phyloP scores from a whole-genome alignment of 768 basidiomycete species.

The Rhodotorula kratochvilovae region DNA sequence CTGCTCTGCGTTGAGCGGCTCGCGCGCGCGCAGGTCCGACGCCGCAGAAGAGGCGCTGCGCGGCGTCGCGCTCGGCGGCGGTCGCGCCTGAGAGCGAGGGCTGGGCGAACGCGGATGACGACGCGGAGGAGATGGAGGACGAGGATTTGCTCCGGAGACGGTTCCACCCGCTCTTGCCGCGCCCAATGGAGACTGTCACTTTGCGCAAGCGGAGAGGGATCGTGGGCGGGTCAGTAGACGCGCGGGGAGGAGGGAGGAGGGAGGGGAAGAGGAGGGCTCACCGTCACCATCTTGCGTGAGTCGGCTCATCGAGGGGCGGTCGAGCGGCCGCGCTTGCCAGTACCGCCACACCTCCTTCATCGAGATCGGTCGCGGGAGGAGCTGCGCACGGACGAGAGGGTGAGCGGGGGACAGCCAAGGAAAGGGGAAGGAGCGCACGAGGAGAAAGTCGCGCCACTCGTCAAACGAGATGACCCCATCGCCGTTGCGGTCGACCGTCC shows the following conservation, averaged over 20 bases:
- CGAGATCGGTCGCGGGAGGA: constrained; percentile 38
- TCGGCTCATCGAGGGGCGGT: constrained; percentile 35
- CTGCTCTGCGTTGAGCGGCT: constrained; percentile 21
- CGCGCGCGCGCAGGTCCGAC: constrained; percentile 1
- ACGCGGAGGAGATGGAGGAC: background rate
- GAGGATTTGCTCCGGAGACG: constrained; percentile 15
- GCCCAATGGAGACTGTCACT: constrained; percentile 31
- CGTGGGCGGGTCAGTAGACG: background rate
- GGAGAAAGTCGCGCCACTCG: constrained; percentile 42
- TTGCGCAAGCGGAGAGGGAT: background rate
- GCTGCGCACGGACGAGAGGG: constrained; percentile 8
- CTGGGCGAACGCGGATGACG: background rate
- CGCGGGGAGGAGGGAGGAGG: background rate
- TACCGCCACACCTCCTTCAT: constrained; percentile 40
- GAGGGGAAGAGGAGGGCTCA: background rate
- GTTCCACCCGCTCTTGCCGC: constrained; percentile 34
- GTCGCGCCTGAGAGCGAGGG: too few species aligned
- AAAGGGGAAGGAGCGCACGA: constrained; percentile 3
- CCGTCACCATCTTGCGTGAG: constrained; percentile 43
- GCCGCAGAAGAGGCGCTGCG: background rate
- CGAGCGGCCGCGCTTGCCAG: constrained; percentile 27
- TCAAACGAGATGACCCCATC: constrained; percentile 40
- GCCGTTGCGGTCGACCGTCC: constrained; percentile 27
- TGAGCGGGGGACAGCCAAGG: background rate
- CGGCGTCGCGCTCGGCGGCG: background rate